These are phyloP conservation scores for Usnea hakonensis DNA, from an alignment of 495 filamentous ascomycete genomes.

Conservation along the genomic window DNA sequence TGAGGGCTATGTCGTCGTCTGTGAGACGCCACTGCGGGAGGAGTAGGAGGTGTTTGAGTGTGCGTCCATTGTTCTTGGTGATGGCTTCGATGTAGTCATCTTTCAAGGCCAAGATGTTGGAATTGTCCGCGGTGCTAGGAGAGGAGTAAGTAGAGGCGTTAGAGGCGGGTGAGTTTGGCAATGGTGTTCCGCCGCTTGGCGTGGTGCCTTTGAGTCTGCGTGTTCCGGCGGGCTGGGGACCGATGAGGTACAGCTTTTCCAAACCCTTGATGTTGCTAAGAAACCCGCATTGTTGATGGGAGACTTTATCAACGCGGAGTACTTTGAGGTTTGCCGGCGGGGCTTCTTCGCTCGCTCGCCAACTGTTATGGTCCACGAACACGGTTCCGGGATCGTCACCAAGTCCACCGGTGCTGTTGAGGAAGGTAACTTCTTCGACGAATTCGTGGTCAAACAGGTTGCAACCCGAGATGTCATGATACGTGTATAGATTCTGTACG, in stretches of 20 bases:
- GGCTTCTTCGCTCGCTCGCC: slow-evolving; percentile 32
- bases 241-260: slow-evolving; percentile 42
- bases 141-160: slow-evolving; percentile 19
- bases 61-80: slow-evolving; percentile 41
- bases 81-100: slow-evolving; percentile 40
- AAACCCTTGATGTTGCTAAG: slow-evolving; percentile 34
- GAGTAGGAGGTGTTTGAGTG: slow-evolving; percentile 49
- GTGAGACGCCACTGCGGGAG: slow-evolving; percentile 50
- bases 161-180: slow-evolving; percentile 19
- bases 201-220: slow-evolving; percentile 18
- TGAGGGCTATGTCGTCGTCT: slow-evolving; percentile 38
- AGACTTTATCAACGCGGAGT: slow-evolving; percentile 37
- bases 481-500: slow-evolving; percentile 51
- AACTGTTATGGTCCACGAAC: slow-evolving; percentile 46
- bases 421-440: slow-evolving; percentile 44
- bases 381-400: slow-evolving; percentile 37
- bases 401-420: slow-evolving; percentile 39
- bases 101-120: slow-evolving; percentile 28
- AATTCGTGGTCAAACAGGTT: slow-evolving; percentile 34
- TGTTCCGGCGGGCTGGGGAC: slow-evolving; percentile 26
- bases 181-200: neutral
- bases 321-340: slow-evolving; percentile 29
- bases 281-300: slow-evolving; percentile 37
- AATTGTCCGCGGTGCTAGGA: slow-evolving; percentile 16
- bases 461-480: slow-evolving; percentile 39